These are phyloP conservation scores for Colletotrichum australisinense DNA, from an alignment of 2,329 filamentous ascomycete genomes.

Conservation along the genomic window DNA sequence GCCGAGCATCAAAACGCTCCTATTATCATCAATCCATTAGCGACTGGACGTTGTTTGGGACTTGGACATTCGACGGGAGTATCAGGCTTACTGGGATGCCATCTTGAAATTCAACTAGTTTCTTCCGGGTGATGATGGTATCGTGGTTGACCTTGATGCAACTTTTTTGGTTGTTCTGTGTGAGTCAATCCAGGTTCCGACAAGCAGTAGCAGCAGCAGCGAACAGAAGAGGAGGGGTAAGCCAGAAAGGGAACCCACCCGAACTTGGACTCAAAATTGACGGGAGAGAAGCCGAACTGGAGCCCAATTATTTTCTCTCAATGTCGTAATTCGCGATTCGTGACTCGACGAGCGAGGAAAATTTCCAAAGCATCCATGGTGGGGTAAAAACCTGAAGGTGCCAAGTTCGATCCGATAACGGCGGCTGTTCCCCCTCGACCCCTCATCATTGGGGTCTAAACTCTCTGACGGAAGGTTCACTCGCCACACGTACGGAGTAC, in stretches of 20 bases:
- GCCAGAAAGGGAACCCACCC: background rate
- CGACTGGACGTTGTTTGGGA: background rate
- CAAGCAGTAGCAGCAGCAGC: background rate
- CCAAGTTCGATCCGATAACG: slow-evolving; percentile 26
- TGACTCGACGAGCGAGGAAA: slow-evolving; percentile 24
- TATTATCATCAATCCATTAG: background rate
- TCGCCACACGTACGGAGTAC: background rate
- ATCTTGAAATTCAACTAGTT: slow-evolving; percentile 8
- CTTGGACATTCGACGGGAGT: background rate
- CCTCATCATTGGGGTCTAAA: background rate
- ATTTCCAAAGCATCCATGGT: slow-evolving; percentile 22
- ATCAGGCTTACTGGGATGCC: slow-evolving; percentile 25
- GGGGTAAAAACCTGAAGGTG: slow-evolving; percentile 10
- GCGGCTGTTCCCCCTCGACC: slow-evolving; percentile 14
- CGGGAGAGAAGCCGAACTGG: background rate
- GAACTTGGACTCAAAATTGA: background rate
- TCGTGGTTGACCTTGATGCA: background rate
- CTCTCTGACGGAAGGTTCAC: background rate
- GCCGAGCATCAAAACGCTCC: slow-evolving; percentile 56
- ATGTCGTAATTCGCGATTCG: slow-evolving; percentile 18
- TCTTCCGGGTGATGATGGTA: background rate
- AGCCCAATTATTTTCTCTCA: background rate
- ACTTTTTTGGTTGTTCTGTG: background rate
- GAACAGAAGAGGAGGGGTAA: background rate
- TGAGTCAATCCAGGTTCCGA: slow-evolving; percentile 1